Evolutionary conservation across 176 grass and related monocot species (phyloP), one percentile per base, ranked within the genome.

Genomic region (Paspalum notatum): DNA sequence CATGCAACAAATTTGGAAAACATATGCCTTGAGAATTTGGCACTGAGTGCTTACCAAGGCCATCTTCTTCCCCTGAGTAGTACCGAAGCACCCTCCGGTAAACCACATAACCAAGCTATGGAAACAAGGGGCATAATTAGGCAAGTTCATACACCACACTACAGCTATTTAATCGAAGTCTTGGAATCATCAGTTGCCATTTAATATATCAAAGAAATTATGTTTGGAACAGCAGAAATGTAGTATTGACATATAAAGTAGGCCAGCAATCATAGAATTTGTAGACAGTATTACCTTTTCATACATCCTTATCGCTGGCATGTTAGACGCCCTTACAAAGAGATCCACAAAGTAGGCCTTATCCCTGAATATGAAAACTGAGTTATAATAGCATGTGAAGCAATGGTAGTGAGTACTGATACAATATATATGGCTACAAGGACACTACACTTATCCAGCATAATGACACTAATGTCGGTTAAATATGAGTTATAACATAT

Each of bases 311-410:
- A 99, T 99, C 0, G 96, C 96, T 41, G 96, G 96, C 82, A 76
- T 91, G 71, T 99, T 99, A 40, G 96, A 99, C 62, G 96, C 96
- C 74, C 92, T 95, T 45, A 99, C 96, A 84, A 99, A 99, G 45
- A 99, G 92, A 85, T 99, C 96, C 53, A 99, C 96, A 88, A 99
- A 99, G 87, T 99, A 99, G 5, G 96, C 92, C 82, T 99, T 99
- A 71, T 99, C 96, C 86, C 96, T 99, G 78, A 22, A 84, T 15
- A 83, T 13, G n/a, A 85, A 15, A 86, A 66, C 12, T 5, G 14
- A 39, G 38, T 74, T 65, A 62, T 64, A 85, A 59, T 12, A 8
- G 60, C 12, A 57, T 76, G 42, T 42, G 38, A 38, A 45, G 37
- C 81, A 63, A 80, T 12, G 16, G 0, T 48, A 62, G 38, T 49